Base-by-base conservation (phyloP, 192 early-diverging fungal genomes). In the Dimargaris cristalligena region DNA sequence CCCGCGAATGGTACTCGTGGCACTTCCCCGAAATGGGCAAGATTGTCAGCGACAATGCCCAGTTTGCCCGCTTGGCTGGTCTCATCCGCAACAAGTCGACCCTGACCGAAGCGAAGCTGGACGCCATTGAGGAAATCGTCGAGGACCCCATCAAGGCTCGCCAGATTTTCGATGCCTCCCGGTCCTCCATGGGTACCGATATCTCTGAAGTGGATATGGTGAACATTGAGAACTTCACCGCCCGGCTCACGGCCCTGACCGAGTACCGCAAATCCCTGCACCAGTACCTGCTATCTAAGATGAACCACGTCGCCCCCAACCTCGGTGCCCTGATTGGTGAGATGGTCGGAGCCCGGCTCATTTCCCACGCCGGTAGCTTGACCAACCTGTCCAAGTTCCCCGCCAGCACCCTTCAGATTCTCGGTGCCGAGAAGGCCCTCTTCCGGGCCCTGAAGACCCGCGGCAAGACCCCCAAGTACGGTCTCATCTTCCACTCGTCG, bases 1-100 rank as follows among this genome's bases (percentile, higher is more conserved):
- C 84, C 62, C 80, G 90, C 63, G 96, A 99, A 76, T 99, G 96
- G 96, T 99, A 99, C 75, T 88, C 86, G 58, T 99, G 94, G 94
- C 96, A 99, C 70, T 99, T 99, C 79, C 96, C 96, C 33, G 94
- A 99, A 78, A 73, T 99, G 54, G 83, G 90, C 69, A 94, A 94
- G 76, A 91, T 99, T 65, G 83, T 95, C 63, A 77, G 74, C 62
- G 94, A 99, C 78, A 94, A 94, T 71, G 81, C 79, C 67, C 78
- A 82, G 65, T 99, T 86, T 64, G 94, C 96, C 61, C 82, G 83
- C 60, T 83, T 97, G 59, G 85, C 81, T 60, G 86, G 89, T 75
- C 69, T 85, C 32, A 91, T 99, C 70, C 81, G 85, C 72, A 95
- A 97, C 84, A 99, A 99, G 77, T 68, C 73, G 50, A 78, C 87